Base-by-base conservation (phyloP, 768 basidiomycete genomes). In the Stropharia rugosoannulata region DNA sequence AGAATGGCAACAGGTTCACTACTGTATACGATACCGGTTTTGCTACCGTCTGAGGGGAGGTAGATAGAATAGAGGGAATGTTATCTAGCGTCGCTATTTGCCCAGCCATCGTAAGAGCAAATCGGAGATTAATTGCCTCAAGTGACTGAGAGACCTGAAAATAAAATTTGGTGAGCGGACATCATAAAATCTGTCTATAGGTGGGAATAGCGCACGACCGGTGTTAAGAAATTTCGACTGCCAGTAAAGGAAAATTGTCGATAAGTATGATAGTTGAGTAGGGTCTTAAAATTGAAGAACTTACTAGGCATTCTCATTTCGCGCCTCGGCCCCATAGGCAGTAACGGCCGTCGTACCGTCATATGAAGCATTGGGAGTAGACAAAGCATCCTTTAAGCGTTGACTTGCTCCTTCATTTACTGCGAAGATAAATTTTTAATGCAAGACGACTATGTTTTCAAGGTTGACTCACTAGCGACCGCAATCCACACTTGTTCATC, bases 241-340 rank as follows among this genome's bases (percentile, higher is more conserved):
- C 18, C 39, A 16, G 39, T 37, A 12, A 39, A 19, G 13, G 22
- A 48, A 39, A 58, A 22, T 47, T 7, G 29, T 61, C 12, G 19
- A 41, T 40, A 18, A 48, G 29, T 35, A 46, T 22, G 56, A 38
- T n/a, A 55, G 19, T 16, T 2, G 9, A n/a, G 19, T 47, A 18
- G 15, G 37, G 27, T 4, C 49, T 12, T 11, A 1, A 25, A 7
- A 27, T 5, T 27, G 27, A 9, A 16, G n/a, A 6, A 64, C 82
- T 63, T 63, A 87, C 86, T 75, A 86, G 3, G 77, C 78, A 53
- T 81, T 83, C 59, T 86, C 85, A 41, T 81, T 86, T n/a, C 86
- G 72, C 16, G 80, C 86, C 54, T 79, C 76, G 0, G 69, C 73
- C 0, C 65, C 70, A 55, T 76, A 79, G 13, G 76, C 75, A 0